phyloP scores from a whole-genome alignment of 2,329 filamentous ascomycete genomes.

The Dactylonectria estremocensis region DNA sequence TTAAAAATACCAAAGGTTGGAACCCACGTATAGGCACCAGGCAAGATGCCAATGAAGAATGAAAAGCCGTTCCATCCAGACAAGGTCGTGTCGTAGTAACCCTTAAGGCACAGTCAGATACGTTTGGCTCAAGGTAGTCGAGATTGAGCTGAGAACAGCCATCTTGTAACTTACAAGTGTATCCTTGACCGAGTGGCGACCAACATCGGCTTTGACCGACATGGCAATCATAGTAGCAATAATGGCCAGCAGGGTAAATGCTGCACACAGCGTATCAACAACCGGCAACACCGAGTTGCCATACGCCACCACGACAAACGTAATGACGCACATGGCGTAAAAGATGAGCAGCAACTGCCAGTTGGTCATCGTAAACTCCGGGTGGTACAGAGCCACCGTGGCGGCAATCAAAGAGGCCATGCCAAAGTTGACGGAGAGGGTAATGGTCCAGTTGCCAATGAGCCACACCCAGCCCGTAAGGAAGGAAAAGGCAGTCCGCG shows the following conservation, averaged over 20 bases:
- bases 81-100: conserved; percentile 76
- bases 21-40: conserved; percentile 53
- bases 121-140: fast-evolving
- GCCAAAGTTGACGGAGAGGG: conserved; percentile 78
- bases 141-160: background rate
- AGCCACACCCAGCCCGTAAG: conserved; percentile 82
- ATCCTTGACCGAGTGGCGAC: conserved; percentile 69
- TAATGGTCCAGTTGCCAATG: conserved; percentile 79
- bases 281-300: conserved; percentile 70
- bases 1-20: background rate
- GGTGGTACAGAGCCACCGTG: conserved; percentile 74
- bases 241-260: conserved; percentile 80
- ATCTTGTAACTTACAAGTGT: conserved; percentile 37
- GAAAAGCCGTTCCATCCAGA: conserved; percentile 78
- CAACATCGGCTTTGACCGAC: conserved; percentile 71
- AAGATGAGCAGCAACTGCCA: conserved; percentile 80
- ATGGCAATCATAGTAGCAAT: conserved; percentile 78
- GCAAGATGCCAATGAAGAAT: conserved; percentile 69
- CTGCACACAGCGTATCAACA: conserved; percentile 79
- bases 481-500: conserved; percentile 77
- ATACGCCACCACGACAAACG: conserved; percentile 78
- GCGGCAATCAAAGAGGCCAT: conserved; percentile 78
- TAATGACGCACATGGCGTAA: conserved; percentile 74
- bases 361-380: conserved; percentile 62
- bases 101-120: conserved; percentile 57